Evolutionary conservation across 495 filamentous ascomycete genomes (phyloP).

Genomic region (Aspergillus egyptiacus): DNA sequence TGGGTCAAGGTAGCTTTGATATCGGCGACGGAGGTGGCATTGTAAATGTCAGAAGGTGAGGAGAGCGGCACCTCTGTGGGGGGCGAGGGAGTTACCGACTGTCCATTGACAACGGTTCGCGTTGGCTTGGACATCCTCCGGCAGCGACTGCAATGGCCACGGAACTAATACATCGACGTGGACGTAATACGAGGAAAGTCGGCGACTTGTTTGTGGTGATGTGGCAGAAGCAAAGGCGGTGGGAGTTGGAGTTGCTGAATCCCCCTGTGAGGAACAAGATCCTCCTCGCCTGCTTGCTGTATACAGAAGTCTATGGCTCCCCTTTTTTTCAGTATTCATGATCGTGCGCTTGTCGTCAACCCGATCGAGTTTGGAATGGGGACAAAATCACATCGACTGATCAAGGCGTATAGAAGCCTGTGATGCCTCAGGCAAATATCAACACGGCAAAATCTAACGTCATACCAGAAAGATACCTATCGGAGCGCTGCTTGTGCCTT

Average conservation of each 20-base stretch:
- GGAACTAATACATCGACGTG: background rate
- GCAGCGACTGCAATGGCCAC: background rate
- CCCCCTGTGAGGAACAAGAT: too few relatives aligned
- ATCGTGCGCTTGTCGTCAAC: too few relatives aligned
- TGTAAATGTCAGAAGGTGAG: constrained; percentile 48
- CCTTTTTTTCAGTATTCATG: too few relatives aligned
- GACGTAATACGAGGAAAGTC: background rate
- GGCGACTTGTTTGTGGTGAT: background rate
- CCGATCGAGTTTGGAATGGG: too few relatives aligned
- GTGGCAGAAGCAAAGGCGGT: constrained; percentile 26
- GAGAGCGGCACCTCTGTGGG: constrained; percentile 11
- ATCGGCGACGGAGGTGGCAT: constrained; percentile 67
- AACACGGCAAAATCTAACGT: constrained; percentile 16
- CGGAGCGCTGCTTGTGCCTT: background rate
- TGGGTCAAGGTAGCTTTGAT: constrained; percentile 68
- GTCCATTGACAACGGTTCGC: constrained; percentile 26
- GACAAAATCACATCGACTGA: background rate
- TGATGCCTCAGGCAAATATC: constrained; percentile 12
- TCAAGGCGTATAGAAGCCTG: background rate
- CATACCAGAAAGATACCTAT: constrained; percentile 6
- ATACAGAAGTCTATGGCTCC: too few relatives aligned
- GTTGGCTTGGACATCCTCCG: constrained; percentile 22
- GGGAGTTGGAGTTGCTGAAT: constrained; percentile 10
- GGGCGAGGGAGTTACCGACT: constrained; percentile 13
- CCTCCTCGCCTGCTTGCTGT: too few relatives aligned